Conservation (phyloP, 2,329 filamentous ascomycete species). For the Aschersonia sp. region DNA sequence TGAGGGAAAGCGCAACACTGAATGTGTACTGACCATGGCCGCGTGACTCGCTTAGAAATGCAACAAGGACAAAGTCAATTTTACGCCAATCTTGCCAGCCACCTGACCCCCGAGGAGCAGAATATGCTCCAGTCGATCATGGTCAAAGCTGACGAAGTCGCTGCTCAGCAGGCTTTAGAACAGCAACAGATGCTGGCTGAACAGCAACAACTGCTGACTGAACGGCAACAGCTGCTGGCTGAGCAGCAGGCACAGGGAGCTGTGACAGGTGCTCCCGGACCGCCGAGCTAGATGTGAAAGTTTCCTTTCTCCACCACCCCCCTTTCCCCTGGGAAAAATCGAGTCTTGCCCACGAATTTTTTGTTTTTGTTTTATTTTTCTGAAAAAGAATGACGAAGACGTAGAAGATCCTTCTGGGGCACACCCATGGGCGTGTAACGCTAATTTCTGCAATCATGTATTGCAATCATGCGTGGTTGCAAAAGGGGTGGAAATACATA, state of each 20-base stretch:
- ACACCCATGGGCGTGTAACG: too few species aligned
- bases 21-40: not conserved
- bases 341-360: too few species aligned
- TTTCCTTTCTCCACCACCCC: too few species aligned
- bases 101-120: constrained; percentile 69
- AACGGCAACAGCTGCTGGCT: constrained; percentile 2
- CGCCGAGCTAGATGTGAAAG: not conserved
- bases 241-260: constrained; percentile 11
- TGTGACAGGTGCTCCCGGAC: not conserved
- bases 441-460: too few species aligned
- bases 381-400: too few species aligned
- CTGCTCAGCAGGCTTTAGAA: constrained; percentile 9
- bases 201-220: constrained; percentile 11
- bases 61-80: constrained; percentile 85
- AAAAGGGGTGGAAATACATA: too few species aligned
- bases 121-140: constrained; percentile 67
- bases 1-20: not conserved
- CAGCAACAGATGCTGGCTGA: constrained; percentile 6
- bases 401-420: too few species aligned
- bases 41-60: constrained; percentile 41
- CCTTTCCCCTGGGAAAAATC: too few species aligned
- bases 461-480: too few species aligned
- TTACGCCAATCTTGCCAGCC: constrained; percentile 66
- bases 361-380: too few species aligned
- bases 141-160: constrained; percentile 39